Evolutionary conservation across 108 stramenopile genomes (phyloP).

Genomic region (Chaetoceros muelleri): DNA sequence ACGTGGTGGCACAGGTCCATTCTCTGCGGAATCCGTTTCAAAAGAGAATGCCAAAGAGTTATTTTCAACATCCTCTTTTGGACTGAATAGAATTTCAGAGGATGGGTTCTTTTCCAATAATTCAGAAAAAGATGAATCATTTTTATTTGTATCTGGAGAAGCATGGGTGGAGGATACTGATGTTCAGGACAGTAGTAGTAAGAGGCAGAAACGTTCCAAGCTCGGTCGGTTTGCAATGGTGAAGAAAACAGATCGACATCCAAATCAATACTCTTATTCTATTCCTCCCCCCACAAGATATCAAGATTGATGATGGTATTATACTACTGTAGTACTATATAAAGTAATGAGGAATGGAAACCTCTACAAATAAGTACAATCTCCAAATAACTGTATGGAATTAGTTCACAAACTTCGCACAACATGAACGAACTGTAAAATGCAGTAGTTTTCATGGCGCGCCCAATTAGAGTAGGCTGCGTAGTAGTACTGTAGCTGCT

Average conservation of each 20-base stretch:
- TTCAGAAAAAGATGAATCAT: constrained; percentile 15
- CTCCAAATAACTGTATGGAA: too few species aligned
- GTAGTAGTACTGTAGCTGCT: too few species aligned
- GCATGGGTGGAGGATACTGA: constrained; percentile 7
- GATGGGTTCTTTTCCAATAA: not conserved
- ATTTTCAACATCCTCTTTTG: constrained; percentile 16
- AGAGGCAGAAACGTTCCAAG: not conserved
- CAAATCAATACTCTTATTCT: not conserved
- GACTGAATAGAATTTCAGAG: constrained; percentile 4
- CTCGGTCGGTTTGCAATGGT: not conserved
- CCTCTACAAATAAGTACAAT: too few species aligned
- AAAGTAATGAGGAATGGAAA: too few species aligned
- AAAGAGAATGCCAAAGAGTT: constrained; percentile 15
- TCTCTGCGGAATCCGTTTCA: constrained; percentile 15
- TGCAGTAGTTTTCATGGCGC: too few species aligned
- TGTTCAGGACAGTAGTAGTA: too few species aligned
- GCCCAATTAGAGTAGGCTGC: too few species aligned
- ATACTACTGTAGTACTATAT: too few species aligned
- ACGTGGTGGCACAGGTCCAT: constrained; percentile 10
- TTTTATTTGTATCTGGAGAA: constrained; percentile 30
- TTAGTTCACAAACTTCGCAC: too few species aligned
- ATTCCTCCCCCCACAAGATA: not conserved
- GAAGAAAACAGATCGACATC: not conserved
- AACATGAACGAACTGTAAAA: too few species aligned
- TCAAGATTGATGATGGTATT: too few species aligned